Evolutionary conservation across 345 rosid genomes (phyloP), one percentile per base, ranked within the genome.

Genomic region (Capsella bursapastoris): DNA sequence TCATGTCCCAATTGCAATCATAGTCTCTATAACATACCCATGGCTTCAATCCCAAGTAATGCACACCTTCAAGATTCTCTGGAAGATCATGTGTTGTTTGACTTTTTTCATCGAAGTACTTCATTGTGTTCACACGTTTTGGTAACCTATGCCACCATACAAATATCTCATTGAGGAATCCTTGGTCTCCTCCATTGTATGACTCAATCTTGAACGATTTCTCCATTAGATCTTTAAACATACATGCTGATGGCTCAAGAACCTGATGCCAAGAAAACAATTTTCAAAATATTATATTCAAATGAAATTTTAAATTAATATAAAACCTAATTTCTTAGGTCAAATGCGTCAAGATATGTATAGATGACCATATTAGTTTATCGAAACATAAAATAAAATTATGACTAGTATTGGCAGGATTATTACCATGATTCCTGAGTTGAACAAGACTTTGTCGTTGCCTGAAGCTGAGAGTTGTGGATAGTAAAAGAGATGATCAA

Each of bases 91-190:
- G 74, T 55, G 28, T 3, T 35, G n/a, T 18, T 18, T 45, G 40
- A n/a, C 0, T 31, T 10, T 6, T 72, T 27, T 22, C 56, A 22
- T 4, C 75, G n/a, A 85, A 89, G 13, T 31, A 34, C 83, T 91
- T 94, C 62, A 88, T 67, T 50, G 66, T 62, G 67, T 94, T 94
- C 10, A 87, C 68, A 3, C 64, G 83, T 1, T 61, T 37, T 0
- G 98, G 89, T 76, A 86, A 41, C 69, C 98, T 78, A 15, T 94
- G 98, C 96, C 97, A 91, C 97, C 97, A 90, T 1, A 90, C 83
- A 37, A 94, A 91, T 4, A 73, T 56, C 73, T 94, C 97, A 28
- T 91, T 91, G 4, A 91, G 83, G 32, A 89, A 91, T 0, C 97
- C 98, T 35, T 94, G 98, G 72, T 94, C 99, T 2, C 97, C 97